Base-by-base conservation (phyloP, 352 stramenopile species). In the Pythium vanterpoolii region DNA sequence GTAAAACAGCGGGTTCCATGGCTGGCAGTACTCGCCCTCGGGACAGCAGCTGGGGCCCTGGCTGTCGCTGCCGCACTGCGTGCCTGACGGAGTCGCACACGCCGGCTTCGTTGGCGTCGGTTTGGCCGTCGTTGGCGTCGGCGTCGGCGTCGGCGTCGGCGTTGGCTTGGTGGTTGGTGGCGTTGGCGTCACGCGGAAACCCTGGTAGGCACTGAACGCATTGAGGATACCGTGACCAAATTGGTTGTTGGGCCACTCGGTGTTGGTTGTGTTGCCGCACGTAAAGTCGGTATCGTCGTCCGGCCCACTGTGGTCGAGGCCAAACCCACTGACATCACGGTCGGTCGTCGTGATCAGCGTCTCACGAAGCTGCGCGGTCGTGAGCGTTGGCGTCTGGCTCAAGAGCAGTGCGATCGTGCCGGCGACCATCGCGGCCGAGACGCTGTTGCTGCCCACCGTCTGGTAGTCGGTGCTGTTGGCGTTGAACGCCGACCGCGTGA, bases 1-100 rank as follows among this genome's bases (percentile, higher is more conserved):
- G 68, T 88, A 87, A 69, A 86, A 86, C 5, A 64, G 60, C 7
- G 63, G 61, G 60, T 86, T 85, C 76, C 79, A 88, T 40, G 76
- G 78, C 61, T 86, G 76, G 58, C 78, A 88, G 63, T 84, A 87
- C 42, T 70, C 56, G 43, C 69, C 69, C 21, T 55, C 57, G 26
- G 68, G 67, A 33, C 73, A 86, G 62, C 76, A 84, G 9, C 18
- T 56, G 8, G 59, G 56, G 5, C 72, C 66, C 9, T n/a, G 56
- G 31, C 39, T 39, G 45, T 38, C 42, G n/a, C 38, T 62, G 47
- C 64, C 64, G 28, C 66, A 71, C 33, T 60, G 46, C 10, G 42
- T 55, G 8, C 57, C 42, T 0, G 62, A 40, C 4, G 45, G 13
- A 19, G 44, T 51, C 14, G 51, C 53, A 34, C 54, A 62, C 42